Base-by-base conservation (phyloP, 371 early-diverging fungal genomes). In the Dinochytrium kinnereticum region DNA sequence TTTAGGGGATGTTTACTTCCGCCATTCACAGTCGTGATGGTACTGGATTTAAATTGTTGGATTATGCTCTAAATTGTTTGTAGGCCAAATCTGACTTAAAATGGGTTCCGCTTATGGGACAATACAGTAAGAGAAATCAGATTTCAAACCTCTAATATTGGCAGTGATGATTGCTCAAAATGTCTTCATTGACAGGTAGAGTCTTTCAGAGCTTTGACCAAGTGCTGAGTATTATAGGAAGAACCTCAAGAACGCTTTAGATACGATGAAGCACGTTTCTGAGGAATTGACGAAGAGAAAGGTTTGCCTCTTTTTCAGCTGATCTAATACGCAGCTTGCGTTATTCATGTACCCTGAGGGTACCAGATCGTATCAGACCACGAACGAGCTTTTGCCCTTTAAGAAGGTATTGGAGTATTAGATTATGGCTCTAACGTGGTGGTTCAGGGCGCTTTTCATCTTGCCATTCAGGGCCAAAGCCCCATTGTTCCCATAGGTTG, bases 341-440 rank as follows among this genome's bases (percentile, higher is more conserved):
- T 91, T 97, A 39, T 94, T 90, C 87, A 86, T 97, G 66, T 96
- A 91, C 85, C 96, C 97, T 36, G 98, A 98, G 83, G 98, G 97
- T 59, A 98, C 97, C 10, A 92, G 97, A 38, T 91, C 93, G 5
- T 91, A 89, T 76, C 88, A 90, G 40, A 80, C 85, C 33, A 89
- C 88, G 65, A 87, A 93, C 28, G 83, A 85, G 64, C 74, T 98
- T 72, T 82, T 97, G 59, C 95, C 95, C 0, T 97, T 98, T 85
- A 98, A 98, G 80, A 94, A 94, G 80, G 76, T 76, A 51, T n/a
- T 24, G 19, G 95, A 94, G 15, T 34, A 33, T 31, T 92, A 93
- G 5, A 21, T 19, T 36, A 49, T 36, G 0, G 0, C 59, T 68
- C 49, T 44, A 68, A 30, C 44, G 24, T 17, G 2, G 37, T 33